Conservation (phyloP, 1,139 yeast species). For the Magnusiomyces sp. region DNA sequence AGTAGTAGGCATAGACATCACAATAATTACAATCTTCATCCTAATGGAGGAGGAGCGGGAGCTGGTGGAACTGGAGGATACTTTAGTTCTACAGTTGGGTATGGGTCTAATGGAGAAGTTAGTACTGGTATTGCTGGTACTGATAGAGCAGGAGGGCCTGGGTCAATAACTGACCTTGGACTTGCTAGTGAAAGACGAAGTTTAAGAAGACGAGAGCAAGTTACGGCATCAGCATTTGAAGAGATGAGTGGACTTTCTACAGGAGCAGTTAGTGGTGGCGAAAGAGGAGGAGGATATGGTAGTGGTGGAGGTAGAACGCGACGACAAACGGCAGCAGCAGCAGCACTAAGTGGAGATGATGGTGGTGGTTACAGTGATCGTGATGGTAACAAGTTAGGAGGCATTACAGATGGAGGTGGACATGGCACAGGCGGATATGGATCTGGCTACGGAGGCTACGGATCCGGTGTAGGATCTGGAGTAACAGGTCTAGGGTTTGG, state of each 20-base stretch:
- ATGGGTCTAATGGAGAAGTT: conserved; percentile 2
- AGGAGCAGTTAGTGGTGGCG: conserved; percentile 23
- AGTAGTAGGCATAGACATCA: conserved; percentile 3
- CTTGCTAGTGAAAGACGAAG: conserved; percentile 24
- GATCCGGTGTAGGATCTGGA: not conserved
- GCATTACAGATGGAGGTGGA: conserved; percentile 13
- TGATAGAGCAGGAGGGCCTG: conserved; percentile 4
- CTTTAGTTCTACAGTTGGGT: not conserved
- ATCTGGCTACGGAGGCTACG: not conserved
- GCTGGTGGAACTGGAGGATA: conserved; percentile 11
- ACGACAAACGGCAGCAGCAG: conserved; percentile 10
- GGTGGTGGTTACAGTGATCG: conserved; percentile 8
- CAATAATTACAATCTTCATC: conserved; percentile 4
- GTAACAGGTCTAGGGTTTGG: not conserved
- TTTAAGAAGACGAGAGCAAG: conserved; percentile 25
- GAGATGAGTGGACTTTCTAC: conserved; percentile 30
- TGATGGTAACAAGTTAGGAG: conserved; percentile 17
- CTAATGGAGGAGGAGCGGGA: conserved; percentile 3
- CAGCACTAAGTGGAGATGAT: conserved; percentile 4
- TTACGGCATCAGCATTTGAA: conserved; percentile 20
- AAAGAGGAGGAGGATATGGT: conserved; percentile 15
- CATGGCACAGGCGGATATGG: conserved; percentile 2
- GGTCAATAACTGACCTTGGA: conserved; percentile 14
- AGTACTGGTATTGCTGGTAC: conserved; percentile 9
- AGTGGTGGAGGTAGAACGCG: conserved; percentile 17